Conservation (phyloP, 2,329 filamentous ascomycete species). For the Trichoderma cornu-damae region DNA sequence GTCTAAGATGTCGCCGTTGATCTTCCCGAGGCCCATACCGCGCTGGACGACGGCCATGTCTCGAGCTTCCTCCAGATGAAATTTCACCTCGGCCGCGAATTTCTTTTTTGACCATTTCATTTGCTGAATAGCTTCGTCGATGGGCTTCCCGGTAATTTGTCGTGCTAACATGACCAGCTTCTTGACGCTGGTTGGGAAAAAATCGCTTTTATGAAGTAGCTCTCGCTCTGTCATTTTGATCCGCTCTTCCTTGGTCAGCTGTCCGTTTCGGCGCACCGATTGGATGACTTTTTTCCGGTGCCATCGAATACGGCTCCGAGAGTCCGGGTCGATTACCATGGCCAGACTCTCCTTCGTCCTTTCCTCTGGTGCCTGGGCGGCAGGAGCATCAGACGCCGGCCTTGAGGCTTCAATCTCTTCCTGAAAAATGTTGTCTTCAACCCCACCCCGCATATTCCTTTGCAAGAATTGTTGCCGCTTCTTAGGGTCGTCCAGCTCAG, state of each 20-base stretch:
- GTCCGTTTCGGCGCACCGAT: slow-evolving; percentile 58
- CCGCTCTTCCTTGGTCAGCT: slow-evolving; percentile 53
- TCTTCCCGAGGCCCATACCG: slow-evolving; percentile 72
- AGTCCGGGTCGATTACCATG: slow-evolving; percentile 68
- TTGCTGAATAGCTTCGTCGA: slow-evolving; percentile 89
- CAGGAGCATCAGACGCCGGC: slow-evolving; percentile 17
- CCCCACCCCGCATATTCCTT: slow-evolving; percentile 37
- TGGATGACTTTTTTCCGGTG: slow-evolving; percentile 80
- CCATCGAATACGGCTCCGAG: slow-evolving; percentile 65
- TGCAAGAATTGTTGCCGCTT: slow-evolving; percentile 40
- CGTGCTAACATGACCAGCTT: slow-evolving; percentile 81
- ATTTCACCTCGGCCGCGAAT: slow-evolving; percentile 71
- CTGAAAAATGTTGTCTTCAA: slow-evolving; percentile 58
- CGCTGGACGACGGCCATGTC: slow-evolving; percentile 73
- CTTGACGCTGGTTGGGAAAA: slow-evolving; percentile 81
- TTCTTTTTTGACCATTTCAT: slow-evolving; percentile 97
- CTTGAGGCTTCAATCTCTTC: slow-evolving; percentile 45
- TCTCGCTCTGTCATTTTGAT: slow-evolving; percentile 61
- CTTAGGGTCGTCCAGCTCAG: slow-evolving; percentile 40
- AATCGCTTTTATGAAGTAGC: slow-evolving; percentile 56
- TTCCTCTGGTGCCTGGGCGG: slow-evolving; percentile 33
- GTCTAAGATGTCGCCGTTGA: slow-evolving; percentile 37
- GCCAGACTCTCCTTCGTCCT: slow-evolving; percentile 50
- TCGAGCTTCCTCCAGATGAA: slow-evolving; percentile 73
- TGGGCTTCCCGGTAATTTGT: slow-evolving; percentile 88